Conservation (phyloP, 345 rosid genomes). For the Moricandia moricandioides region DNA sequence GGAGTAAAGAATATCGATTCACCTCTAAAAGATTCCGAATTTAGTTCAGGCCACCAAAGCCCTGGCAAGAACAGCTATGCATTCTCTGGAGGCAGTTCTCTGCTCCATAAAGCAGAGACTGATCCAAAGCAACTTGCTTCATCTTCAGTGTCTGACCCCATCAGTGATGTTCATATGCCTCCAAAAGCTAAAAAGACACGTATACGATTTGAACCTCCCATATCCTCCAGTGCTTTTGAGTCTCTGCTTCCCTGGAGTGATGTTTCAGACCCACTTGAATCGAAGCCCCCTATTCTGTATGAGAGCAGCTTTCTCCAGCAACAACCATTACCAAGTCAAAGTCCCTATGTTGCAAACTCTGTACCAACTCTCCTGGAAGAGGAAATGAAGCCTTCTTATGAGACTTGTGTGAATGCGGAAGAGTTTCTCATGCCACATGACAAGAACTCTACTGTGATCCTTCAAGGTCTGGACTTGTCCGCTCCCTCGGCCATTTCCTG, state of each 20-base stretch:
- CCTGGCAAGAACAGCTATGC: conserved; percentile 38
- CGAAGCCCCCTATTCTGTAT: conserved; percentile 39
- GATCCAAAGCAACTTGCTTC: conserved; percentile 45
- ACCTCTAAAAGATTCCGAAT: conserved; percentile 45
- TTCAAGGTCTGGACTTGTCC: conserved; percentile 30
- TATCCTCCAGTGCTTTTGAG: conserved; percentile 44
- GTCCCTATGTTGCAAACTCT: conserved; percentile 27
- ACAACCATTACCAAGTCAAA: conserved; percentile 38
- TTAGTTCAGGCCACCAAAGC: conserved; percentile 42
- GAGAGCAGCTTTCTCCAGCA: conserved; percentile 48
- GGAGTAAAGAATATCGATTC: conserved; percentile 62
- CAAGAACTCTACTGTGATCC: conserved; percentile 25
- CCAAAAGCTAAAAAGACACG: conserved; percentile 42
- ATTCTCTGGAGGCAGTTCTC: conserved; percentile 43
- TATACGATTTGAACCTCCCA: conserved; percentile 43
- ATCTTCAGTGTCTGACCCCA: conserved; percentile 43
- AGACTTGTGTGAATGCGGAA: conserved; percentile 21
- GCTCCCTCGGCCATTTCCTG: conserved; percentile 33
- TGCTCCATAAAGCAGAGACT: conserved; percentile 46
- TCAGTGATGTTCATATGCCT: conserved; percentile 34
- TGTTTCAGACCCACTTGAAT: conserved; percentile 50
- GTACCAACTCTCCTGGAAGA: conserved; percentile 32
- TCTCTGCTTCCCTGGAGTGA: conserved; percentile 54
- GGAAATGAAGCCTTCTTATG: conserved; percentile 43
- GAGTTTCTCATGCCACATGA: conserved; percentile 38